Evolutionary conservation across 2,329 filamentous ascomycete genomes (phyloP).

Genomic region (Septoria linicola): DNA sequence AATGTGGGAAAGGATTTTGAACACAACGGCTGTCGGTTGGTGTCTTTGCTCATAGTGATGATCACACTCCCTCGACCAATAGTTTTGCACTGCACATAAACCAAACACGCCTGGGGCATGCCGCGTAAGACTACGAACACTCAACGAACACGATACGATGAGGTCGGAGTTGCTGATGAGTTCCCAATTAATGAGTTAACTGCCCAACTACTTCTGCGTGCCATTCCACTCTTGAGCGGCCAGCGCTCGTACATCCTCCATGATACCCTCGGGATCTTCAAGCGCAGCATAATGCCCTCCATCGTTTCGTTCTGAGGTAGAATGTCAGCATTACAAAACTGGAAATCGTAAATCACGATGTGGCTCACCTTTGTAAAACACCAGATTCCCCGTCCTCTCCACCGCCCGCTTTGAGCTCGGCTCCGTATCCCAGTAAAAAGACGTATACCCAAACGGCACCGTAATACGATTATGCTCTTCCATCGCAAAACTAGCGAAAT

Average conservation of each 20-base stretch:
- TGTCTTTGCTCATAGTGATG: too few species aligned
- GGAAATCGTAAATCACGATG: neutral
- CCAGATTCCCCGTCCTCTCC: conserved; percentile 40
- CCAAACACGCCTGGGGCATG: too few species aligned
- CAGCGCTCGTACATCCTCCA: conserved; percentile 21
- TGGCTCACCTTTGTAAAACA: conserved; percentile 36
- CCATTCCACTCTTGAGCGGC: conserved; percentile 20
- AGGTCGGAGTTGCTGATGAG: too few species aligned
- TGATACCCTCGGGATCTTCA: conserved; percentile 34
- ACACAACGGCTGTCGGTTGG: too few species aligned
- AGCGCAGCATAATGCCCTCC: conserved; percentile 34
- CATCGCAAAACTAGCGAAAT: conserved; percentile 41
- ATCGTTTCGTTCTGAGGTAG: conserved; percentile 23
- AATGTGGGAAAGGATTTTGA: too few species aligned
- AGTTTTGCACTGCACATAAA: too few species aligned
- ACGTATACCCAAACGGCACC: conserved; percentile 41
- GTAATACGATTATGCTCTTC: conserved; percentile 40
- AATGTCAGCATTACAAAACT: neutral
- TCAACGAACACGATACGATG: too few species aligned
- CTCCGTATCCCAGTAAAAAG: conserved; percentile 40
- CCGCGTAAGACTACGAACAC: too few species aligned
- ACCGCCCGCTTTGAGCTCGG: conserved; percentile 39
- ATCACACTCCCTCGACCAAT: too few species aligned
- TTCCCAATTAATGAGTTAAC: too few species aligned
- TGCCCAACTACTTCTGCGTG: neutral